Conservation (phyloP, 257 asterid species). For the Thymus quinquecostatus region DNA sequence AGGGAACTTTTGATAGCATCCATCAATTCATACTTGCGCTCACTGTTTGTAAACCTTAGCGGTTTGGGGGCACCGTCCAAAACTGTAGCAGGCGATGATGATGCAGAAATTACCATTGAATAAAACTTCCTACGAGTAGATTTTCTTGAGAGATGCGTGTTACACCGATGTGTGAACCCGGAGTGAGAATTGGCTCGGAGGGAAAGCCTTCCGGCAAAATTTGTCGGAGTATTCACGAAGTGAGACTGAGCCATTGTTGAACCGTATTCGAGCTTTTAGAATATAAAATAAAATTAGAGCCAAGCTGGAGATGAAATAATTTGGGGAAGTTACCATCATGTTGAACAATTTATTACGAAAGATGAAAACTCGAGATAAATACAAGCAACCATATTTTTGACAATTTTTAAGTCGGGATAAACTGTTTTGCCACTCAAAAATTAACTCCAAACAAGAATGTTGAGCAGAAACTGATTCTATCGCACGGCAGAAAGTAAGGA, state of each 20-base stretch:
- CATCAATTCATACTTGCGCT: constrained; percentile 63
- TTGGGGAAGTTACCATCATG: too few relatives aligned
- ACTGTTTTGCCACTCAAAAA: not conserved
- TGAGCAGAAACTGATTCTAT: not conserved
- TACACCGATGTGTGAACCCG: constrained; percentile 14
- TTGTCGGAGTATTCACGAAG: constrained; percentile 52
- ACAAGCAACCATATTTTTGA: too few relatives aligned
- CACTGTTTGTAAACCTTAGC: constrained; percentile 36
- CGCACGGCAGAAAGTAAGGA: too few relatives aligned
- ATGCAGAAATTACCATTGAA: constrained; percentile 46
- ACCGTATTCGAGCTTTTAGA: too few relatives aligned
- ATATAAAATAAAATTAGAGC: not conserved
- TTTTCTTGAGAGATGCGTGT: constrained; percentile 29
- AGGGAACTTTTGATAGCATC: constrained; percentile 54
- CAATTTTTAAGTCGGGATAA: not conserved
- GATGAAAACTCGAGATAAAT: not conserved
- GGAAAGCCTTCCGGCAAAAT: constrained; percentile 28
- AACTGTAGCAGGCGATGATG: constrained; percentile 44
- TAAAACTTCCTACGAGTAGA: constrained; percentile 29
- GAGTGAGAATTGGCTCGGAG: constrained; percentile 31
- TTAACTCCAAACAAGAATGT: not conserved
- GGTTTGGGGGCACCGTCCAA: constrained; percentile 37
- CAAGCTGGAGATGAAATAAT: not conserved
- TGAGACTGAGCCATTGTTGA: constrained; percentile 45
- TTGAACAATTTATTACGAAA: constrained; percentile 5